A percentile compares a stretch with the other conserved stretches of the same genome.
These are phyloP conservation scores for Chaetomiaceae sp. DNA, from an alignment of 2,329 filamentous ascomycete genomes.

Conservation along the genomic window DNA sequence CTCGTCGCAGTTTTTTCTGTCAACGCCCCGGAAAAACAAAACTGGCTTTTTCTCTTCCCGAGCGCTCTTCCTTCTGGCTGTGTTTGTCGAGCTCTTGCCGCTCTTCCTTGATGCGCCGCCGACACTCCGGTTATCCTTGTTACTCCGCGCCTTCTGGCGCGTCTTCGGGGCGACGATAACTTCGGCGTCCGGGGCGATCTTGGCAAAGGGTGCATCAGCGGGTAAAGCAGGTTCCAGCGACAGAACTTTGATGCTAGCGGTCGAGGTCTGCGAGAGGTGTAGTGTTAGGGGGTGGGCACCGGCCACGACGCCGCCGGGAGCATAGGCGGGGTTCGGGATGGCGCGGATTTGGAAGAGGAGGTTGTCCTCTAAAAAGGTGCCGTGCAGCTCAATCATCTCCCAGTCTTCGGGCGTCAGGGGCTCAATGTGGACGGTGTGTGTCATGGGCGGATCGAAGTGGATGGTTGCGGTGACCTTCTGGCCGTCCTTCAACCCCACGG, in stretches of 20 bases:
- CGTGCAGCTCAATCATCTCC: conserved; percentile 98
- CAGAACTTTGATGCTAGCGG: conserved; percentile 82
- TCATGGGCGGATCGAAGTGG: conserved; percentile 84
- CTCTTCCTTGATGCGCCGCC: conserved; percentile 75
- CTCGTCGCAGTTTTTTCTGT: conserved; percentile 62
- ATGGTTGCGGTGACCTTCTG: conserved; percentile 69
- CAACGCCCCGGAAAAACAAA: conserved; percentile 76
- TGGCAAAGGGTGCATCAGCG: conserved; percentile 72
- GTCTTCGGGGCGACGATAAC: conserved; percentile 96
- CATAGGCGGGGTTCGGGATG: conserved; percentile 76
- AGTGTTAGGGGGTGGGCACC: conserved; percentile 77
- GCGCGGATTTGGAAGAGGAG: conserved; percentile 89
- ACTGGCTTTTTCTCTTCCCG: conserved; percentile 64
- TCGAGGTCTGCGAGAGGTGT: conserved; percentile 91
- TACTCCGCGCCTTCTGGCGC: conserved; percentile 63
- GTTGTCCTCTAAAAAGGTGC: conserved; percentile 91
- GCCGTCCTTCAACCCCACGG: conserved; percentile 73
- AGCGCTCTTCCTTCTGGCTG: conserved; percentile 46
- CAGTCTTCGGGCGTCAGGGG: conserved; percentile 92
- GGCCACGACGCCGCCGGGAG: conserved; percentile 47
- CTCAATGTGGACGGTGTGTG: conserved; percentile 95
- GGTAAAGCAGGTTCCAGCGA: conserved; percentile 73
- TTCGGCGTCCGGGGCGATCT: conserved; percentile 89
- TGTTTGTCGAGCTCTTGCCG: conserved; percentile 69
- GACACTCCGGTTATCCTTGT: conserved; percentile 75